A percentile compares a stretch with the other conserved stretches of the same genome.
Evolutionary conservation across 148 eudicot species (phyloP).

Genomic region (Vaccinium vitisidaea): DNA sequence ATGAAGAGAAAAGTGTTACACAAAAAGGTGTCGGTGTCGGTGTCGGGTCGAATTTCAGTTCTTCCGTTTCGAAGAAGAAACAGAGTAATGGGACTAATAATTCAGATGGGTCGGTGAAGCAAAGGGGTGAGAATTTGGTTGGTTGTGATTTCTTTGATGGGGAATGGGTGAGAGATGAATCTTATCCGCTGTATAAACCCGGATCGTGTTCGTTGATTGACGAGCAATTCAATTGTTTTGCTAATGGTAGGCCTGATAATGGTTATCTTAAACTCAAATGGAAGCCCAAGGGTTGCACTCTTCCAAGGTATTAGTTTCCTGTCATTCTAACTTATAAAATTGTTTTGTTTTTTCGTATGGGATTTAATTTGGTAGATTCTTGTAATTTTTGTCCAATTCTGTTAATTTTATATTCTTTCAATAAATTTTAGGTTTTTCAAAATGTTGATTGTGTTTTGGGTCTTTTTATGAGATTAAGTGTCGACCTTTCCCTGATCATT

Average conservation of each 20-base stretch:
- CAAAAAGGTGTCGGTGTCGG: slow-evolving; percentile 12
- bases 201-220: slow-evolving; percentile 78
- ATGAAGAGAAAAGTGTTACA: not conserved
- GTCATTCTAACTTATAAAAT: not conserved
- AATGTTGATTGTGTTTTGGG: not conserved
- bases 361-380: not conserved
- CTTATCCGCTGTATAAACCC: slow-evolving; percentile 56
- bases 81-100: slow-evolving; percentile 11
- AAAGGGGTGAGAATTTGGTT: slow-evolving; percentile 10
- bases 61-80: slow-evolving; percentile 11
- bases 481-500: not conserved
- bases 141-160: slow-evolving; percentile 70
- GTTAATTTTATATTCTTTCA: not conserved
- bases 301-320: slow-evolving; percentile 52
- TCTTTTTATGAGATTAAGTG: slow-evolving; percentile 3
- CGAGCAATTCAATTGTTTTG: slow-evolving; percentile 63
- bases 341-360: not conserved
- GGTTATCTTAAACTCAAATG: slow-evolving; percentile 61
- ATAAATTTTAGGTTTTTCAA: not conserved
- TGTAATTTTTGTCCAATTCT: not conserved
- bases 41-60: slow-evolving; percentile 14
- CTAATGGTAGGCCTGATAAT: slow-evolving; percentile 67
- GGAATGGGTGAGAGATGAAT: slow-evolving; percentile 70
- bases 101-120: not conserved
- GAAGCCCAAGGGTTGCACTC: slow-evolving; percentile 61